A percentile compares a stretch with the other conserved stretches of the same genome.
Conservation (phyloP, 306 rosid species). For the Dalbergia cultrata region DNA sequence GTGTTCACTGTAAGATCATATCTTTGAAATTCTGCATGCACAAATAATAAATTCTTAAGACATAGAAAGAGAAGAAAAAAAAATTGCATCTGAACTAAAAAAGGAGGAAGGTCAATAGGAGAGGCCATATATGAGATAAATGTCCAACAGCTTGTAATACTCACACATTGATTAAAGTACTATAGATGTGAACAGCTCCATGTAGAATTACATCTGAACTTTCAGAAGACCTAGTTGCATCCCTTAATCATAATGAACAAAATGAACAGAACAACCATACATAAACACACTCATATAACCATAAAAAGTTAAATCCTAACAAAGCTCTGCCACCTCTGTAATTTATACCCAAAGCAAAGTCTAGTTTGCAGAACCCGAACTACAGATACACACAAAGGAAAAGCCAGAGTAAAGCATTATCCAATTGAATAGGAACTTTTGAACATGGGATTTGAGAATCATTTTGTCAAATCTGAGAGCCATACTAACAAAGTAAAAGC, state of each 20-base stretch:
- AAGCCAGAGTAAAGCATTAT: background rate
- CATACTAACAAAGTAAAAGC: background rate
- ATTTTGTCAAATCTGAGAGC: background rate
- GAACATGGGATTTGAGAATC: constrained; percentile 9
- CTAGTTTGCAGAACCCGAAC: background rate
- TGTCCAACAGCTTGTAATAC: background rate
- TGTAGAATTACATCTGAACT: background rate
- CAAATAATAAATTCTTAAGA: background rate
- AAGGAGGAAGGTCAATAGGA: background rate
- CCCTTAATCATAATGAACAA: background rate
- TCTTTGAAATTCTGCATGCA: background rate
- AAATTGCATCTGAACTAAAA: background rate
- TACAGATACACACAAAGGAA: background rate
- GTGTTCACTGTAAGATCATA: background rate
- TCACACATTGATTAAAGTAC: background rate
- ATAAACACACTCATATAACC: background rate
- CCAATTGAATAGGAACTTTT: background rate
- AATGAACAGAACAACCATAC: background rate
- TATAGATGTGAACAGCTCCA: background rate
- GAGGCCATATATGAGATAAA: background rate
- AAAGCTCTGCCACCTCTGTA: background rate
- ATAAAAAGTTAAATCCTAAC: background rate
- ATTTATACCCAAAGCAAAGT: background rate
- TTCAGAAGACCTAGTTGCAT: background rate
- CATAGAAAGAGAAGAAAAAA: background rate